Percentiles rank a stretch among this genome's conserved stretches.
These are phyloP conservation scores for Phanerochaete carnosa DNA, from an alignment of 768 basidiomycete species.

Conservation along the genomic window DNA sequence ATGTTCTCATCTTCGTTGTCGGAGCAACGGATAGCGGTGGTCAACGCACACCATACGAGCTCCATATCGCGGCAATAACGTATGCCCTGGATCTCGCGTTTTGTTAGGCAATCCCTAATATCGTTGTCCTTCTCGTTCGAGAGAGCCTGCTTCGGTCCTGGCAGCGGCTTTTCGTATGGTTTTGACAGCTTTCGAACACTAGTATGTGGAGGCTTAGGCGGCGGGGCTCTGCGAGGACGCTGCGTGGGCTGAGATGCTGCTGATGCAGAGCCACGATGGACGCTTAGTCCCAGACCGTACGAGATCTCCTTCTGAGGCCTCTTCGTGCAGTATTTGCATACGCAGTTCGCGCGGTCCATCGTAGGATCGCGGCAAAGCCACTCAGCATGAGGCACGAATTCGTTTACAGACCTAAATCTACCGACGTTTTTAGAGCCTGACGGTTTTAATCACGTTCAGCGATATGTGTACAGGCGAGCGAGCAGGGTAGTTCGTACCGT, in stretches of 20 bases:
- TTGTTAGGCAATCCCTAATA: conserved; percentile 52
- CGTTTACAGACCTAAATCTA: conserved; percentile 77
- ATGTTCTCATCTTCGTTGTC: conserved; percentile 42
- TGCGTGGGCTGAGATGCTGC: background rate
- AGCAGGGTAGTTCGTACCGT: conserved; percentile 41
- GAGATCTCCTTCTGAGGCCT: conserved; percentile 70
- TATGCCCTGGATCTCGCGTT: conserved; percentile 41
- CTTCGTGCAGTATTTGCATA: conserved; percentile 77
- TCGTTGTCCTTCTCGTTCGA: conserved; percentile 63
- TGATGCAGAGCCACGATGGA: conserved; percentile 27
- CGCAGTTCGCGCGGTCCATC: conserved; percentile 48
- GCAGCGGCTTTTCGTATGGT: conserved; percentile 25
- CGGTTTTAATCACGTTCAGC: background rate
- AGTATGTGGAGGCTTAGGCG: conserved; percentile 24
- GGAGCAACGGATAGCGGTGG: conserved; percentile 41
- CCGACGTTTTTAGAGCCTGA: conserved; percentile 12
- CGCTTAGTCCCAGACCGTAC: conserved; percentile 47
- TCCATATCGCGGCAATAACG: conserved; percentile 70
- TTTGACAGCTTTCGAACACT: conserved; percentile 37
- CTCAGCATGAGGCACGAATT: conserved; percentile 80
- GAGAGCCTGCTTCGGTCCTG: conserved; percentile 46
- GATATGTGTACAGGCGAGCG: background rate
- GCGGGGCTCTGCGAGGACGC: background rate
- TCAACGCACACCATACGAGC: conserved; percentile 65
- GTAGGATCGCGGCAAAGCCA: conserved; percentile 66